Percentiles rank a stretch among this genome's conserved stretches.
These are phyloP conservation scores for Paragyromitra xinjiangensis DNA, from an alignment of 495 filamentous ascomycete genomes.

Conservation along the genomic window DNA sequence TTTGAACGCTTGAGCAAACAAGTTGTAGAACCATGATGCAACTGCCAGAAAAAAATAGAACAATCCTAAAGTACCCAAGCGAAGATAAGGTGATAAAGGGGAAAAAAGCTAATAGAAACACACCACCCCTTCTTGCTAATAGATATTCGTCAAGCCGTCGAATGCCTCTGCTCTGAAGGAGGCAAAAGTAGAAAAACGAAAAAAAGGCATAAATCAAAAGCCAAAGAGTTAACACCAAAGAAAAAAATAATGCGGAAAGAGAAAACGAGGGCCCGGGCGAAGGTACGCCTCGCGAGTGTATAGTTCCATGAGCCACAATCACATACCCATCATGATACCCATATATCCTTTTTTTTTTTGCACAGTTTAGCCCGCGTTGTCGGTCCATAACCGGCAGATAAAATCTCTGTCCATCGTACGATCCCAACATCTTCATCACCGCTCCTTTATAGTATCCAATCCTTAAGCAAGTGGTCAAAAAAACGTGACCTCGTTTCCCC, in stretches of 20 bases:
- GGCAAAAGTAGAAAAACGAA: slow-evolving; percentile 43
- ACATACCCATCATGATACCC: slow-evolving; percentile 36
- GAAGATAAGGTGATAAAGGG: slow-evolving; percentile 14
- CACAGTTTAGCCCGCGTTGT: slow-evolving; percentile 41
- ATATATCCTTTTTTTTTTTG: slow-evolving; percentile 44
- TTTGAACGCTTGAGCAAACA: slow-evolving; percentile 58
- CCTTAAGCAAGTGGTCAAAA: slow-evolving; percentile 24
- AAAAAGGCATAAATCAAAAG: slow-evolving; percentile 48
- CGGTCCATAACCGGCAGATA: slow-evolving; percentile 45
- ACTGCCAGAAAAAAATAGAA: slow-evolving; percentile 56
- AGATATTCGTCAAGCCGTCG: slow-evolving; percentile 44
- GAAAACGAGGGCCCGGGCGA: slow-evolving; percentile 52
- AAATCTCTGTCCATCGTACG: slow-evolving; percentile 34
- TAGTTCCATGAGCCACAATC: slow-evolving; percentile 51
- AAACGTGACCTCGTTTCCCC: slow-evolving; percentile 32
- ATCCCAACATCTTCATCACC: slow-evolving; percentile 23
- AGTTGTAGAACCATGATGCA: slow-evolving; percentile 49
- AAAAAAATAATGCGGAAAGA: slow-evolving; percentile 43
- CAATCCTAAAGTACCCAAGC: slow-evolving; percentile 59
- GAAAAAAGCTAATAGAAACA: slow-evolving; percentile 49
- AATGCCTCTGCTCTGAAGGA: slow-evolving; percentile 38
- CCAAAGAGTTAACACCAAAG: slow-evolving; percentile 54
- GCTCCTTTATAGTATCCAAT: slow-evolving; percentile 17
- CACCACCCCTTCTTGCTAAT: slow-evolving; percentile 45
- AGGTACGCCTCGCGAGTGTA: slow-evolving; percentile 57